Evolutionary conservation across 371 early-diverging fungal species (phyloP), one percentile per base, ranked within the genome.

Genomic region (Capniomyces stellatus): DNA sequence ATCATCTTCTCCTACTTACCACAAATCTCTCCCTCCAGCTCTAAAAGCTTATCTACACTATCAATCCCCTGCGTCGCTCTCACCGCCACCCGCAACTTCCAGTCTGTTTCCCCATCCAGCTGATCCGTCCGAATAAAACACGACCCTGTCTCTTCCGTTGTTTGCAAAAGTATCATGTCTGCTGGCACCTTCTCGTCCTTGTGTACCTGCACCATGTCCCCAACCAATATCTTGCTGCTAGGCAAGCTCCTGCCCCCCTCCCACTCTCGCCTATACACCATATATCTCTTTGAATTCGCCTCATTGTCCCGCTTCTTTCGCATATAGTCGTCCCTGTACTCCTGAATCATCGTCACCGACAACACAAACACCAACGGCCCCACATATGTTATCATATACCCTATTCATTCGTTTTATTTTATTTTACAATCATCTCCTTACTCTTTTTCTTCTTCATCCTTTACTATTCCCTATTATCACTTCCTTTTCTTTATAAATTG

Each of bases 61-160:
- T 73, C 64, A 19, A 89, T 61, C 47, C 78, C 76, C 61, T 95
- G 93, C 22, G 78, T 71, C 0, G 77, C 75, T 15, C 87, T 81
- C 21, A 90, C 82, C 0, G 95, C 92, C 19, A 91, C 61, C 31
- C 87, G 75, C 54, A 97, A 68, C 70, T 99, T 98, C 98, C 98
- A 99, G 62, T 99, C 99, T 0, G 98, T 98, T 64, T 98, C 98
- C 56, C 99, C 99, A 66, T 98, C 99, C 43, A 99, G 73, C 63
- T 99, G 99, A 72, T 99, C 99, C 2, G 99, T 99, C 46, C 98
- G 74, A 62, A 99, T 89, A 72, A 98, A 99, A 55, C 93, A 85
- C 18, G 96, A 79, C 1, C 98, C 98, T 13, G 68, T 72, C 8
- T 69, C 64, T 55, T 96, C 96, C 0, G 80, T 78, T 12, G 93